Conservation (phyloP, 768 basidiomycete species). For the Agrocybe praecox region DNA sequence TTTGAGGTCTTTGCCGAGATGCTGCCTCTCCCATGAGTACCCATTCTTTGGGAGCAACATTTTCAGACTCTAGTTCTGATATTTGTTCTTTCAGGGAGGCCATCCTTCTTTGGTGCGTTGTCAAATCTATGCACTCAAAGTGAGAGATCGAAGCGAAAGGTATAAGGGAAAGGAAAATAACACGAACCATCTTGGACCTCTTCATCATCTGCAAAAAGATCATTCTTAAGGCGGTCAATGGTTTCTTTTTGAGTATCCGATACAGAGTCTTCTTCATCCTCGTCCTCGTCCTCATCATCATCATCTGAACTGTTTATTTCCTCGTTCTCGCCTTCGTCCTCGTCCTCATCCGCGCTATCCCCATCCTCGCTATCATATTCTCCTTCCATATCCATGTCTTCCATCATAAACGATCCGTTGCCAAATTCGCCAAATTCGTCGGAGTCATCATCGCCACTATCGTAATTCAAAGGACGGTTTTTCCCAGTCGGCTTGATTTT, state of each 20-base stretch:
- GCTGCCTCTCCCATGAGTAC: conserved; percentile 89
- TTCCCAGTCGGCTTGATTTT: conserved; percentile 77
- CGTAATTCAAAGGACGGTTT: conserved; percentile 55
- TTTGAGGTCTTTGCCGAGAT: conserved; percentile 81
- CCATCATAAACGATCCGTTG: conserved; percentile 22
- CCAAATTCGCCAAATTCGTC: conserved; percentile 32
- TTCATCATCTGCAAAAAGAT: conserved; percentile 78
- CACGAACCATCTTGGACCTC: conserved; percentile 39
- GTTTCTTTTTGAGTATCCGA: conserved; percentile 35
- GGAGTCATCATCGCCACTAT: conserved; percentile 35
- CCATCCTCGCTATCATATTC: conserved; percentile 26
- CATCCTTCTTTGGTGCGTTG: conserved; percentile 82
- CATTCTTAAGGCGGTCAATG: conserved; percentile 73
- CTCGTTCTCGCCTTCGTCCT: conserved; percentile 22
- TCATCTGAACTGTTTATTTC: conserved; percentile 38
- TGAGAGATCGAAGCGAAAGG: conserved; percentile 11
- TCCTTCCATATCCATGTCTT: conserved; percentile 1
- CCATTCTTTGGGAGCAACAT: conserved; percentile 91
- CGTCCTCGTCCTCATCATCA: conserved; percentile 56
- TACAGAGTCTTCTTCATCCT: conserved; percentile 26
- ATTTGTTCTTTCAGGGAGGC: conserved; percentile 79
- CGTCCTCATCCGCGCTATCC: conserved; percentile 20
- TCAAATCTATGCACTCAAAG: conserved; percentile 48
- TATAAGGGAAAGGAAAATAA: not conserved
- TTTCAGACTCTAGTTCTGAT: conserved; percentile 78